phyloP scores from a whole-genome alignment of 2,329 filamentous ascomycete genomes.

The Fusarium graminum region DNA sequence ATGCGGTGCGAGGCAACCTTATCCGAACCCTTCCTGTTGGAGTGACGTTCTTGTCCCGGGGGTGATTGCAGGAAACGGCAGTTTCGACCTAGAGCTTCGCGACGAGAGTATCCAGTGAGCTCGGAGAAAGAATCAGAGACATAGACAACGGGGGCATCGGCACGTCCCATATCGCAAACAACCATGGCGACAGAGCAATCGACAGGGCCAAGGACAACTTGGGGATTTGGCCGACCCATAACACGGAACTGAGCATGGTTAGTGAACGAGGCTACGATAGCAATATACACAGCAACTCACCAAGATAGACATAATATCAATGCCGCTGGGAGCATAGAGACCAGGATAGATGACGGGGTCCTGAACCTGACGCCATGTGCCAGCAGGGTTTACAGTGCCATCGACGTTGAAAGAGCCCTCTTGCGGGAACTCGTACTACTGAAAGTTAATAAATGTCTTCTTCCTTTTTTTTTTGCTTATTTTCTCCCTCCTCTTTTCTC shows the following conservation, averaged over 20 bases:
- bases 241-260: slow-evolving; percentile 66
- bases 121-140: slow-evolving; percentile 83
- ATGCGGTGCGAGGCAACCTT: slow-evolving; percentile 70
- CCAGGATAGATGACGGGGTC: slow-evolving; percentile 68
- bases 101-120: slow-evolving; percentile 81
- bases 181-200: slow-evolving; percentile 88
- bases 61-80: slow-evolving; percentile 88
- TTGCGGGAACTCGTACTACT: slow-evolving; percentile 47
- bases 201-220: slow-evolving; percentile 83
- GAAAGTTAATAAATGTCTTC: slow-evolving; percentile 22
- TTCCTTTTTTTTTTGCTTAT: background rate
- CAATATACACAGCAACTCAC: slow-evolving; percentile 51
- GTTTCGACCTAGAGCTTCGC: slow-evolving; percentile 82
- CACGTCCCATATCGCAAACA: slow-evolving; percentile 80
- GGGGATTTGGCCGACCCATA: slow-evolving; percentile 76
- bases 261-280: slow-evolving; percentile 3
- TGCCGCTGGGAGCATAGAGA: slow-evolving; percentile 67
- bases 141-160: slow-evolving; percentile 85
- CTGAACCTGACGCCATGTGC: slow-evolving; percentile 48
- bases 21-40: slow-evolving; percentile 36
- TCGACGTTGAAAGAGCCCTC: slow-evolving; percentile 41
- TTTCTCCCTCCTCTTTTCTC: background rate
- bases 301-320: slow-evolving; percentile 68
- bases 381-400: slow-evolving; percentile 35
- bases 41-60: slow-evolving; percentile 60